Conservation (phyloP, 176 grass and related monocot genomes). For the Zoysia pacifica region DNA sequence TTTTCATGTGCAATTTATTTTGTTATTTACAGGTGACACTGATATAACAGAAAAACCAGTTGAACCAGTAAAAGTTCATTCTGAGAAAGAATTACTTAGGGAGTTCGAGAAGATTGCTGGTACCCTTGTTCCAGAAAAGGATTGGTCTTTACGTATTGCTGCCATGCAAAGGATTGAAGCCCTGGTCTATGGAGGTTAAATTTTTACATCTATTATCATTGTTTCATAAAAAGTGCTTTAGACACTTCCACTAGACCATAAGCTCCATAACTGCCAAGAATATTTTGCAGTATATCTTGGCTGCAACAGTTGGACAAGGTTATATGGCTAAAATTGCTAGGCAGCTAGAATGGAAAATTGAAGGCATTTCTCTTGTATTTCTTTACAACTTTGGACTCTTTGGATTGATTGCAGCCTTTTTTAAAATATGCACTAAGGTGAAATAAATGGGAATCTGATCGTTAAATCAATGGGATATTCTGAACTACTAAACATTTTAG, state of each 20-base stretch:
- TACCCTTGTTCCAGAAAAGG: conserved; percentile 77
- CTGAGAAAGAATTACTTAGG: conserved; percentile 79
- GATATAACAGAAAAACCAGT: conserved; percentile 69
- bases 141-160: conserved; percentile 78
- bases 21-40: conserved; percentile 52
- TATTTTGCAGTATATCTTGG: conserved; percentile 13
- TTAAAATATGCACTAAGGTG: conserved; percentile 19
- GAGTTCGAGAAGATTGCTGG: conserved; percentile 76
- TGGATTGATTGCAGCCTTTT: conserved; percentile 7
- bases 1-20: no score
- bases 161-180: conserved; percentile 85
- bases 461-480: conserved; percentile 13
- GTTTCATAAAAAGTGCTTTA: conserved; percentile 28
- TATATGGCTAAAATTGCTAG: conserved; percentile 30
- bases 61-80: conserved; percentile 75
- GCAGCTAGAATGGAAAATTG: conserved; percentile 2
- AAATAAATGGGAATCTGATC: not conserved
- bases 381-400: not conserved
- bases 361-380: conserved; percentile 10
- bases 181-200: conserved; percentile 70
- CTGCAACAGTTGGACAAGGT: not conserved
- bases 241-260: conserved; percentile 25
- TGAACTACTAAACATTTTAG: not conserved
- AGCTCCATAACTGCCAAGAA: conserved; percentile 19
- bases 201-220: conserved; percentile 24